Conservation (phyloP, 495 filamentous ascomycete species). For the Aspergillus carlsbadensis region DNA sequence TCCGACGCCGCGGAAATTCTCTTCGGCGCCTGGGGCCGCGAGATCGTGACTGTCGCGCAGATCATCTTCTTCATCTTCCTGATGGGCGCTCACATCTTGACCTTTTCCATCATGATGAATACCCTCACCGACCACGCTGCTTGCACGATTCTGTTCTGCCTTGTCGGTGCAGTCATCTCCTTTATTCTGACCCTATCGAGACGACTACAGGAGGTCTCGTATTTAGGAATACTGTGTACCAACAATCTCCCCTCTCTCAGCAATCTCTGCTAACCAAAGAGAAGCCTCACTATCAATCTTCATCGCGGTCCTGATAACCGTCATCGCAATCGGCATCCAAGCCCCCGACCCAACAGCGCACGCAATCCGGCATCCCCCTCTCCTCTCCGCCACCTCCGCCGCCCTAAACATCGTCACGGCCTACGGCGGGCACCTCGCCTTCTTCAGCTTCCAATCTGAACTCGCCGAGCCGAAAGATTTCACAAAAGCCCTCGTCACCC, state of each 20-base stretch:
- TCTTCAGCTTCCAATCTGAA: conserved; percentile 75
- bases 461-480: conserved; percentile 65
- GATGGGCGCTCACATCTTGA: neutral
- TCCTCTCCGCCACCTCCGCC: too few species aligned
- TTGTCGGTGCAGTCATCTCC: neutral
- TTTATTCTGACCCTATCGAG: too few species aligned
- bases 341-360: too few species aligned
- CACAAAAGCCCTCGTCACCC: conserved; percentile 59
- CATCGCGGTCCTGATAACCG: too few species aligned
- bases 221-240: too few species aligned
- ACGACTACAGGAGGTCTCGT: too few species aligned
- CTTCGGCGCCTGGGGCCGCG: conserved; percentile 20
- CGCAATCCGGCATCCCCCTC: too few species aligned
- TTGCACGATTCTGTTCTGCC: neutral
- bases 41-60: neutral
- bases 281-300: too few species aligned
- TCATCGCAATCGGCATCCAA: too few species aligned
- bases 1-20: too few species aligned
- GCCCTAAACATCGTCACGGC: neutral
- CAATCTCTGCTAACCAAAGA: too few species aligned
- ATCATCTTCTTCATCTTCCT: conserved; percentile 4
- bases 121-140: neutral
- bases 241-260: too few species aligned
- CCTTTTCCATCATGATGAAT: conserved; percentile 5
- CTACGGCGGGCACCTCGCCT: conserved; percentile 59